Base-by-base conservation (phyloP, 208 protist species). In the Herpetomonas samuelpessoai region DNA sequence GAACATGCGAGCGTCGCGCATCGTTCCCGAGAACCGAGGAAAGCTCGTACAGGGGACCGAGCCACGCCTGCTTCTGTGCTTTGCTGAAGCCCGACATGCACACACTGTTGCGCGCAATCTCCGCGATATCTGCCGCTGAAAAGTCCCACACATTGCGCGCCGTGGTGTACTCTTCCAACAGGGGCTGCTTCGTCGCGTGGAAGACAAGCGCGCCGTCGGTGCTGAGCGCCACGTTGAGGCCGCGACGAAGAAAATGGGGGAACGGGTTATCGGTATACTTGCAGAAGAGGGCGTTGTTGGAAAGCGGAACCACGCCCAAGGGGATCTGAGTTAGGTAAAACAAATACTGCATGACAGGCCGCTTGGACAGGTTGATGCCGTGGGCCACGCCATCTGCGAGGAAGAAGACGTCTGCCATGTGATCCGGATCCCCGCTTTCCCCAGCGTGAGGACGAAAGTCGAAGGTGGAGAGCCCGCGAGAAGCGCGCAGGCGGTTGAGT, bases 281-380 rank as follows among this genome's bases (percentile, higher is more conserved):
- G 41, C 98, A 87, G 74, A 99, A 99, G 22, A 99, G 88, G 3
- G 88, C 80, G 83, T 99, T 99, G 82, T 99, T 99, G 66, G 88
- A 98, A 25, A 99, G 79, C 29, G 98, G 98, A 57, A 97, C 98
- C 25, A 99, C 79, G 19, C 95, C 94, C 9, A 99, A 79, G 21
- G 97, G 97, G 54, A 99, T 92, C 81, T 99, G 98, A 18, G 71
- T 66, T 2, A 99, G 78, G 70, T 99, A 99, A 73, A 98, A 99
- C 26, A 99, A 79, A 69, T 99, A 99, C 85, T 99, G 90, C 41
- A 99, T 70, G 22, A 92, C 81, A 0, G 98, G 93, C 18, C 74
- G 74, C 31, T 97, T 79, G 49, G 81, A 69, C 6, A 99, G 87
- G 50, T 95, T 93, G 44, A 99, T 98, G 60, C 98, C 98, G 77